Evolutionary conservation across 2,329 filamentous ascomycete species (phyloP), one percentile per base, ranked within the genome.

Genomic region (Cytospora piceicola): DNA sequence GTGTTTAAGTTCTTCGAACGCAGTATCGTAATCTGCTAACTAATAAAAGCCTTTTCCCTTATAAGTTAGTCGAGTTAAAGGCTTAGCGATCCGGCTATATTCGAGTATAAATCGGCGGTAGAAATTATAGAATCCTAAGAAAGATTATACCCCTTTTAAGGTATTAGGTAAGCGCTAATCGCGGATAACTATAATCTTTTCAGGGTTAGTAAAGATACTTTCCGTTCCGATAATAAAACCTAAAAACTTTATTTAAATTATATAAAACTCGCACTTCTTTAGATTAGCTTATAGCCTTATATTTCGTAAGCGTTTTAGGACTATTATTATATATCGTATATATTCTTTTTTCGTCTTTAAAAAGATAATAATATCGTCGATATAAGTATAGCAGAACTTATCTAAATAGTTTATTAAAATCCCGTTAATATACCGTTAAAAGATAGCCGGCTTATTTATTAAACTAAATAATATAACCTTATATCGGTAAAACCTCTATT

Each of bases 361-460:
- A 15, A 34, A 56, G n/a, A 56, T 36, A 36, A 36, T 24, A 56
- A 56, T 56, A 56, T 56, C 24, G 24, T 56, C 36, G 36, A 56
- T 56, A 56, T 56, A 36, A 8, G 9, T 36, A 36, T 56, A 56
- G 24, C 24, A 36, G 24, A n/a, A n/a, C n/a, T n/a, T n/a, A n/a
- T n/a, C n/a, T n/a, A n/a, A n/a, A n/a, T n/a, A n/a, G n/a, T n/a
- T 24, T 56, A 56, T 56, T 14, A 56, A 3, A 2, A 34, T 17
- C 9, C 15, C 36, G 36, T 56, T 56, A 36, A 56, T 56, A 56
- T 56, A 56, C 15, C 15, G 5, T 15, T 56, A 56, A 22, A 24
- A 34, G 7, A 5, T 56, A 15, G 15, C 17, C 0, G 8, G 8
- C 15, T 34, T 56, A 56, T 56, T 56, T 8, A 15, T 36, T 24